Percentiles rank a stretch among this genome's conserved stretches.
Conservation (phyloP, 1,284 basidiomycete species). For the Serendipita sp. region DNA sequence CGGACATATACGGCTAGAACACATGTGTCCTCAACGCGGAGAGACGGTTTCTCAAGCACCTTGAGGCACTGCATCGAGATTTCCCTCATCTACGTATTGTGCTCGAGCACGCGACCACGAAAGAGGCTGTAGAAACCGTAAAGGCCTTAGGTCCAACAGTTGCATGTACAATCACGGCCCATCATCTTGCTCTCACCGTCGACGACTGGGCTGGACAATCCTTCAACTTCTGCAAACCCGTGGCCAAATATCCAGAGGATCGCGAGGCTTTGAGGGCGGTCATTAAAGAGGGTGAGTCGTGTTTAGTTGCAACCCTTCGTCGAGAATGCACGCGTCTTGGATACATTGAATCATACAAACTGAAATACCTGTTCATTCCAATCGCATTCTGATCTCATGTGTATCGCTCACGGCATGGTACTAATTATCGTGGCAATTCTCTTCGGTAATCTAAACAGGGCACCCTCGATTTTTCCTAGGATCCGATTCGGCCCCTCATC, state of each 20-base stretch:
- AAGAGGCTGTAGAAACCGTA: slow-evolving; percentile 86
- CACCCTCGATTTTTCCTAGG: slow-evolving; percentile 96
- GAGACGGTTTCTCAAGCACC: slow-evolving; percentile 76
- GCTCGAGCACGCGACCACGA: slow-evolving; percentile 96
- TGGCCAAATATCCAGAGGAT: slow-evolving; percentile 93
- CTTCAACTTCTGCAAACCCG: slow-evolving; percentile 96
- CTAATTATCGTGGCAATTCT: background rate
- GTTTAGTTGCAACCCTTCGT: background rate
- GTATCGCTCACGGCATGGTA: background rate
- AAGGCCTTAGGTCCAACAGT: slow-evolving; percentile 77
- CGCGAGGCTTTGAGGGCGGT: slow-evolving; percentile 72
- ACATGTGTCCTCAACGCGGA: slow-evolving; percentile 93
- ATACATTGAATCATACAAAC: background rate
- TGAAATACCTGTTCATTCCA: background rate
- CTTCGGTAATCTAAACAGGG: slow-evolving; percentile 29
- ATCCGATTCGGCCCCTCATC: slow-evolving; percentile 94
- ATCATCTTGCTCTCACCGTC: slow-evolving; percentile 88
- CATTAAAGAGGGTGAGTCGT: slow-evolving; percentile 52
- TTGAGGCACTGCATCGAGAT: slow-evolving; percentile 64
- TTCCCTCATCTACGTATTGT: slow-evolving; percentile 96
- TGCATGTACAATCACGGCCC: slow-evolving; percentile 93
- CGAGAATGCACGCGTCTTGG: background rate
- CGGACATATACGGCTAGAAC: slow-evolving; percentile 30
- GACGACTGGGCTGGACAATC: slow-evolving; percentile 97
- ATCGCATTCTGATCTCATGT: background rate